Evolutionary conservation across 352 stramenopile species (phyloP), one percentile per base, ranked within the genome.

Genomic region (Vaucheria bursata): DNA sequence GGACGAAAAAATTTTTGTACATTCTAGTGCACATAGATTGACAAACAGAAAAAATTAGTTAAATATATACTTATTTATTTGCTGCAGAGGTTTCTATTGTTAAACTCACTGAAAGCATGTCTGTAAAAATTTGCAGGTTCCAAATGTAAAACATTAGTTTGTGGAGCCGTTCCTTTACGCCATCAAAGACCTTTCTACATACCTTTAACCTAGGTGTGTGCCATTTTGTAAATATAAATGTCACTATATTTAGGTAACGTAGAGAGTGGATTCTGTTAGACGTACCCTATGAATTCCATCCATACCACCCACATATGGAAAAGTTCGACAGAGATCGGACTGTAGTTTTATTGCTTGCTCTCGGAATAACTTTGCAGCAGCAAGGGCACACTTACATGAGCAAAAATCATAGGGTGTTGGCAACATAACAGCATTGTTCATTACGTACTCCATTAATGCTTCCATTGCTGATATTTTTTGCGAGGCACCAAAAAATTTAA

Each of bases 401-500:
- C 66, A 35, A 0, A 50, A 50, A 67, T 82, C 71, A 29, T 37
- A 18, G 1, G 77, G 77, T 59, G 77, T 82, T 38, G 77, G 77
- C 2, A 82, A 37, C 25, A 66, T 68, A 18, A 77, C 78, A n/a
- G 78, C 34, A 49, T 37, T 32, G 53, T 82, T 71, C 38, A 82
- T 82, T 35, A 68, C 74, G 70, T 79, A 79, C 70, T 82, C 77
- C 36, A 82, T 52, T 18, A 82, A 35, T 12, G 77, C 64, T 71
- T 82, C 77, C 53, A 82, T 64, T 35, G 77, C 77, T 59, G 53
- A 37, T 12, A 82, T 79, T 66, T 73, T 74, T 25, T 69, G 77
- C 39, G 77, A 50, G 25, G 78, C 77, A 12, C 77, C 77, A 31
- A 71, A 59, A 25, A 79, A 74, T 25, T 74, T 82, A 33, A 82